These are phyloP conservation scores for Knoxdaviesia proteae DNA, from an alignment of 2,329 filamentous ascomycete species.

Conservation along the genomic window DNA sequence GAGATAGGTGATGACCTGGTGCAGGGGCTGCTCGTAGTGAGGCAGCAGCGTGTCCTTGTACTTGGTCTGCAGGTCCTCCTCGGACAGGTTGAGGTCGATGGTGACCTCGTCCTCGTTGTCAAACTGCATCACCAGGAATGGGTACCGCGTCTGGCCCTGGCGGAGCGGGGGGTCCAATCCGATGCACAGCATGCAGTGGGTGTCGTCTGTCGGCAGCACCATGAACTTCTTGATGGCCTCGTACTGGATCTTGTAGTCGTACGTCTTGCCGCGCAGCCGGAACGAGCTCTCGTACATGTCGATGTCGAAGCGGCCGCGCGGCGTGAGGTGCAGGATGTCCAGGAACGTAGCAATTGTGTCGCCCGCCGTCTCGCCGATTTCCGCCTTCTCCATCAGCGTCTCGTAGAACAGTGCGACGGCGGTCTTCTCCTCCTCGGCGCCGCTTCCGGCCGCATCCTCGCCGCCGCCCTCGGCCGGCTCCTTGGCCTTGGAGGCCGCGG, in stretches of 20 bases:
- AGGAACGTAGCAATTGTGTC: slow-evolving; percentile 96
- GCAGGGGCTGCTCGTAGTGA: slow-evolving; percentile 84
- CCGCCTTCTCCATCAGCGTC: slow-evolving; percentile 91
- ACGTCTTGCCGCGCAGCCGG: slow-evolving; percentile 91
- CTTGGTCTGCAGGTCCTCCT: slow-evolving; percentile 60
- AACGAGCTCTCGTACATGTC: slow-evolving; percentile 99
- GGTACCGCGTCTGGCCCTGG: slow-evolving; percentile 93
- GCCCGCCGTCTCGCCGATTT: slow-evolving; percentile 97
- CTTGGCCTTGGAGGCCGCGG: slow-evolving; percentile 66
- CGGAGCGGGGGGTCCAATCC: slow-evolving; percentile 86
- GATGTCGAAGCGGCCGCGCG: slow-evolving; percentile 96
- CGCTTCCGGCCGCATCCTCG: slow-evolving; percentile 43
- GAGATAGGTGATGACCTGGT: slow-evolving; percentile 84
- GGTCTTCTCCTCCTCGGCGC: slow-evolving; percentile 66
- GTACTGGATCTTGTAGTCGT: slow-evolving; percentile 99
- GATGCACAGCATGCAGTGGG: slow-evolving; percentile 85
- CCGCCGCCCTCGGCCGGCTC: slow-evolving; percentile 37
- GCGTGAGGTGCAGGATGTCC: slow-evolving; percentile 90
- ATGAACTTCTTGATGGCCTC: slow-evolving; percentile 98
- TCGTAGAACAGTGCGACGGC: slow-evolving; percentile 97
- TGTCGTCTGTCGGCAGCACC: slow-evolving; percentile 89
- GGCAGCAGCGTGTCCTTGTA: slow-evolving; percentile 79
- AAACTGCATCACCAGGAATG: slow-evolving; percentile 97
- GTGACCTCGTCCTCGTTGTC: slow-evolving; percentile 96
- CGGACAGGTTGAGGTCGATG: slow-evolving; percentile 87